Conservation (phyloP, 2,329 filamentous ascomycete species). For the Cryoendolithus antarcticus region DNA sequence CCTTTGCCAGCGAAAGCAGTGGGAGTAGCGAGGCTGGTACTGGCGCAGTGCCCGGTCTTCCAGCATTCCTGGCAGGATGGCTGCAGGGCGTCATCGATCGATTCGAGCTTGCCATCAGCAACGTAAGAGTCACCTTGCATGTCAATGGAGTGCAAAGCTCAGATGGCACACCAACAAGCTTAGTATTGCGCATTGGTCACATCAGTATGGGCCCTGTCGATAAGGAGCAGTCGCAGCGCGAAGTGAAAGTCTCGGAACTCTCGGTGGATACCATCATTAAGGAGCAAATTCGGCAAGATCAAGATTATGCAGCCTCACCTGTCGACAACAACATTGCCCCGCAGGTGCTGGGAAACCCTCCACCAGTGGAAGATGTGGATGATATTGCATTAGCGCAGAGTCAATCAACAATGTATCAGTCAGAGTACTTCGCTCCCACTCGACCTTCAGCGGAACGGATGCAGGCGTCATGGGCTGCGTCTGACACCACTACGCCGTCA, state of each 20-base stretch:
- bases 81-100: slow-evolving; percentile 64
- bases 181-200: not conserved
- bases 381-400: too few species aligned
- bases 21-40: slow-evolving; percentile 54
- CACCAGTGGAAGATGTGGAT: too few species aligned
- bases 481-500: too few species aligned
- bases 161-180: not conserved
- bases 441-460: too few species aligned
- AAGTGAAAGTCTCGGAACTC: not conserved
- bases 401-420: too few species aligned
- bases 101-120: slow-evolving; percentile 52
- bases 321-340: too few species aligned
- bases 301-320: too few species aligned
- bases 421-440: too few species aligned
- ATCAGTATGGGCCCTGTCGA: slow-evolving; percentile 14
- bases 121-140: slow-evolving; percentile 50
- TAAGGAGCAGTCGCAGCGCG: slow-evolving; percentile 11
- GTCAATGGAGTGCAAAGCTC: not conserved
- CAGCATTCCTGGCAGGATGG: slow-evolving; percentile 58
- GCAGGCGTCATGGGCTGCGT: too few species aligned
- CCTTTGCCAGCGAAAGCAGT: slow-evolving; percentile 40
- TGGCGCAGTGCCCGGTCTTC: slow-evolving; percentile 56
- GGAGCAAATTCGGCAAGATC: too few species aligned
- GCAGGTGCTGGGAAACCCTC: too few species aligned
- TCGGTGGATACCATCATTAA: too few species aligned